These are phyloP conservation scores for Aureobasidium sp. DNA, from an alignment of 2,329 filamentous ascomycete genomes.

Conservation along the genomic window DNA sequence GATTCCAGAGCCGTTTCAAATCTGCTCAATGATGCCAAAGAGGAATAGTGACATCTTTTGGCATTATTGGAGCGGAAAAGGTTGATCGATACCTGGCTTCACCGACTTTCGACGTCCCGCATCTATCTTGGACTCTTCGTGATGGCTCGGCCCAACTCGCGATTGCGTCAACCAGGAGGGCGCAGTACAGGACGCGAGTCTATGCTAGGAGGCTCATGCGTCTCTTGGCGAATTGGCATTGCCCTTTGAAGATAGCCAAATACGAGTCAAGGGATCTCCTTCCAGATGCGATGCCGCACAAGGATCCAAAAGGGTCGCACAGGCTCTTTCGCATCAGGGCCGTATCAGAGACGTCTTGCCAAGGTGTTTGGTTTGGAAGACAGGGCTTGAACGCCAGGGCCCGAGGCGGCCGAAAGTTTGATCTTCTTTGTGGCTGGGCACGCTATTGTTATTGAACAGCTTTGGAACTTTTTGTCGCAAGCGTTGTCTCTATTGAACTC, in stretches of 20 bases:
- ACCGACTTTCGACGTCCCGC: slow-evolving; percentile 5
- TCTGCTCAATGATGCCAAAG: slow-evolving; percentile 4
- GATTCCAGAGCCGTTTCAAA: slow-evolving; percentile 1
- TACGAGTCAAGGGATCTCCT: neutral
- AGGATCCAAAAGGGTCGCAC: neutral
- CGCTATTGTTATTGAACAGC: neutral
- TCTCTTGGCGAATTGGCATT: slow-evolving; percentile 2
- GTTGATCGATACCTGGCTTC: neutral
- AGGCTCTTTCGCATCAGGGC: neutral
- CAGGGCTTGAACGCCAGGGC: neutral
- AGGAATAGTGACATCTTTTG: neutral
- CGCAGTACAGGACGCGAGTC: neutral
- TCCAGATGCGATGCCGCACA: neutral
- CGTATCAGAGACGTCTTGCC: neutral
- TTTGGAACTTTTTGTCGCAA: neutral
- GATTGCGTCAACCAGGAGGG: neutral
- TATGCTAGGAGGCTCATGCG: neutral
- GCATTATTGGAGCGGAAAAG: neutral
- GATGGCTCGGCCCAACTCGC: neutral
- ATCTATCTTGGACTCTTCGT: neutral
- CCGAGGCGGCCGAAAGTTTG: slow-evolving; percentile 8
- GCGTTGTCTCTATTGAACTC: slow-evolving; percentile 6
- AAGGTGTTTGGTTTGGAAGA: neutral
- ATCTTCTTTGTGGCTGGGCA: neutral
- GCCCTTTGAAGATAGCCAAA: neutral